Evolutionary conservation across 129 eudicot species (phyloP).

Genomic region (Centaurea solstitialis): DNA sequence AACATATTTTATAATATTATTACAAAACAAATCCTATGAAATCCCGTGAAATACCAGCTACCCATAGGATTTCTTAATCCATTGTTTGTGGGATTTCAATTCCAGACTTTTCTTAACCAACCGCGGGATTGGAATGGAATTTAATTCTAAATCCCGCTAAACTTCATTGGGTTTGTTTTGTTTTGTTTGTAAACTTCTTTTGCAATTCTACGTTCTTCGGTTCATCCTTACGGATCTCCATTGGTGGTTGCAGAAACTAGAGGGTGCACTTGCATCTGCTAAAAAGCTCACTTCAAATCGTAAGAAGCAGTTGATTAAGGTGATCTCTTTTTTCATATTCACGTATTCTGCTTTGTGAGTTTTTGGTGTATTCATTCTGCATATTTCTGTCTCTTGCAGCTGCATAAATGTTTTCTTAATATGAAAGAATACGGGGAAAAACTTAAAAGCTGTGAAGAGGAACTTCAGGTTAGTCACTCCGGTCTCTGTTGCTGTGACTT

Average conservation of each 20-base stretch:
- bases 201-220: not conserved
- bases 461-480: constrained; percentile 68
- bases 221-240: not conserved
- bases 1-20: not conserved
- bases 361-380: not conserved
- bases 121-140: not conserved
- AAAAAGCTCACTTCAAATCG: constrained; percentile 60
- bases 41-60: not conserved
- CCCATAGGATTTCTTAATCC: not conserved
- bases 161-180: not conserved
- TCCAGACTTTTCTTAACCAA: not conserved
- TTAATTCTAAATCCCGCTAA: not conserved
- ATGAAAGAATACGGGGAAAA: constrained; percentile 58
- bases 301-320: constrained; percentile 64
- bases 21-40: not conserved
- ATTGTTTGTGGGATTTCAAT: not conserved
- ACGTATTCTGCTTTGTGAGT: not conserved
- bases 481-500: not conserved
- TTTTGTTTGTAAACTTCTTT: not conserved
- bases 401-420: constrained; percentile 60
- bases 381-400: constrained; percentile 38
- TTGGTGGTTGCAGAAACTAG: constrained; percentile 56
- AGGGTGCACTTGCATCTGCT: constrained; percentile 60
- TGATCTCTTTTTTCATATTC: constrained; percentile 17
- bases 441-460: constrained; percentile 68